A percentile compares a stretch with the other conserved stretches of the same genome.
These are phyloP conservation scores for Leishmania lainsoni DNA, from an alignment of 208 protist species.

Conservation along the genomic window DNA sequence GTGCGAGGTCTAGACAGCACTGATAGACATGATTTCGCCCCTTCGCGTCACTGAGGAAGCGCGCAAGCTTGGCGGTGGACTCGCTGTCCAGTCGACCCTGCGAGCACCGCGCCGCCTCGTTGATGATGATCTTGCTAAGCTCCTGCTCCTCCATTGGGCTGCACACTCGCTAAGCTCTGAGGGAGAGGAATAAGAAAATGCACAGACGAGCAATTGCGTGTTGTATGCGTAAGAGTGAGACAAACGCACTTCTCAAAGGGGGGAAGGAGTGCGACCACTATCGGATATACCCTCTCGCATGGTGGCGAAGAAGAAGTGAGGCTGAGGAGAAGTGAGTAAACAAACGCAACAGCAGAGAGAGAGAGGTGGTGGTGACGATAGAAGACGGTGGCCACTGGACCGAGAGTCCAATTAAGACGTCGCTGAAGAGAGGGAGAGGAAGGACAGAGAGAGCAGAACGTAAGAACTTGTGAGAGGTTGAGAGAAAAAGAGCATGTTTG, in stretches of 20 bases:
- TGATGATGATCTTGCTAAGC: constrained; percentile 34
- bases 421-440: neutral
- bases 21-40: constrained; percentile 69
- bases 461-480: neutral
- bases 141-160: constrained; percentile 16
- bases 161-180: neutral
- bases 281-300: neutral
- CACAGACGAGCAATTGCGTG: neutral
- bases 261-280: neutral
- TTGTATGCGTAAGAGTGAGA: neutral
- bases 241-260: neutral
- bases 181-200: neutral
- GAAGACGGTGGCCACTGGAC: neutral
- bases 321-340: neutral
- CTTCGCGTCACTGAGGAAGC: constrained; percentile 45
- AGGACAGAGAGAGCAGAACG: neutral
- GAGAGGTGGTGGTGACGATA: neutral
- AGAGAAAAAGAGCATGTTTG: neutral
- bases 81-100: constrained; percentile 30
- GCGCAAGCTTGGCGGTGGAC: constrained; percentile 32
- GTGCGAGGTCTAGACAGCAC: constrained; percentile 64
- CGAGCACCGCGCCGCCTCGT: constrained; percentile 33
- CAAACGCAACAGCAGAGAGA: too few species aligned
- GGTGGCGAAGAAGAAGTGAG: neutral
- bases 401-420: neutral